These are phyloP conservation scores for Candida koratica DNA, from an alignment of 805 yeast genomes.

Conservation along the genomic window DNA sequence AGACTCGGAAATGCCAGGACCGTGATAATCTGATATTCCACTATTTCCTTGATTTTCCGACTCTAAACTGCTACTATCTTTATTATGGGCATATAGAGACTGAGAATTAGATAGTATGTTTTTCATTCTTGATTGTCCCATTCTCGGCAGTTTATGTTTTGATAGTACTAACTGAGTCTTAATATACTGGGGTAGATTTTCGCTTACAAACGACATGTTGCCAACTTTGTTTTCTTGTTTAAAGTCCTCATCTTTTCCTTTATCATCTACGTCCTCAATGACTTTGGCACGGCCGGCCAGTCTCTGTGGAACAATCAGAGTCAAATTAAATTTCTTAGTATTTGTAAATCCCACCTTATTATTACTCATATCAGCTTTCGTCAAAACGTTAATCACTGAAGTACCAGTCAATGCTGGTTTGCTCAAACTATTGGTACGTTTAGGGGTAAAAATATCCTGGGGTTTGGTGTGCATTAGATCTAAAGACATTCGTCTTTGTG, in stretches of 20 bases:
- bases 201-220: conserved; percentile 30
- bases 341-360: conserved; percentile 1
- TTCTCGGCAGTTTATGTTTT: conserved; percentile 6
- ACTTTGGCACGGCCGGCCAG: not conserved
- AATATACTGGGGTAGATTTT: conserved; percentile 34
- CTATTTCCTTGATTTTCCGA: conserved; percentile 14
- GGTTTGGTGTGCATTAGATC: conserved; percentile 25
- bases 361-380: conserved; percentile 14
- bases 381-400: conserved; percentile 32
- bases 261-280: not conserved
- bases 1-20: conserved; percentile 15
- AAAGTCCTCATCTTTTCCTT: not conserved
- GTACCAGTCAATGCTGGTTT: conserved; percentile 30
- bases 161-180: conserved; percentile 15
- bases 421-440: conserved; percentile 18
- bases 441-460: not conserved
- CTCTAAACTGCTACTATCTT: conserved; percentile 16
- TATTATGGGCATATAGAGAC: conserved; percentile 28
- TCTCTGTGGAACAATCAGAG: conserved; percentile 12
- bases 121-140: conserved; percentile 24
- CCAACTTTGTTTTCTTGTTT: not conserved
- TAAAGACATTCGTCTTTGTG: conserved; percentile 25
- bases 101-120: conserved; percentile 35
- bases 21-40: conserved; percentile 12
- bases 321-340: conserved; percentile 8